Base-by-base conservation (phyloP, 768 basidiomycete genomes). In the Pleurotus tuber-regium region DNA sequence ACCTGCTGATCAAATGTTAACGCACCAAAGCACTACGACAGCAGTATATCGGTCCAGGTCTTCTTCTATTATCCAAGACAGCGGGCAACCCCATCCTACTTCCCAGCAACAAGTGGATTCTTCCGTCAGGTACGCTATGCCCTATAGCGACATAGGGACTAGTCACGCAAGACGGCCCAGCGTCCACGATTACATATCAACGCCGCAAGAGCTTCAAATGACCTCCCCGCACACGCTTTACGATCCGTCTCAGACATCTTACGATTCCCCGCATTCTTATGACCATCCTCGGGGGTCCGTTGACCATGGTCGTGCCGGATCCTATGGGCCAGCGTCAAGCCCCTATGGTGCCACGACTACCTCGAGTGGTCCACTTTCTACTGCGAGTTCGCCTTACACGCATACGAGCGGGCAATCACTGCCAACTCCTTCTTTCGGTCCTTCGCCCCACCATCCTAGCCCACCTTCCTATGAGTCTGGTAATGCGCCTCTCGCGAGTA, bases 311-410 rank as follows among this genome's bases (percentile, higher is more conserved):
- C 38, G 38, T 16, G 43, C 43, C 11, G 26, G 28, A n/a, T 25
- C 28, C n/a, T 46, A 46, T 46, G 43, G 24, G 8, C 16, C 46
- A 19, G 29, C 46, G 31, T 26, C 46, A 14, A 48, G 46, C 23
- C 46, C 46, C n/a, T 48, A 33, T 14, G 46, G 46, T 31, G n/a
- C n/a, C 19, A 30, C 46, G 14, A 48, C 28, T 14, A 33, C 46
- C 8, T 38, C 35, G 35, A 38, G 35, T 38, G 35, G 35, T n/a
- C n/a, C 35, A 16, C 35, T 38, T 16, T 38, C 35, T 12, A 19
- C 46, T 8, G 31, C 46, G 7, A 48, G 46, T 30, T 48, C 46
- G 23, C 46, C 46, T 4, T 48, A 48, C 25, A 48, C 46, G 19
- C 46, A 48, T 18, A 35, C 46, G 4, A 48, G 46, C 23, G 46